Conservation (phyloP, 176 grass and related monocot species). For the Triticum dicoccoides region DNA sequence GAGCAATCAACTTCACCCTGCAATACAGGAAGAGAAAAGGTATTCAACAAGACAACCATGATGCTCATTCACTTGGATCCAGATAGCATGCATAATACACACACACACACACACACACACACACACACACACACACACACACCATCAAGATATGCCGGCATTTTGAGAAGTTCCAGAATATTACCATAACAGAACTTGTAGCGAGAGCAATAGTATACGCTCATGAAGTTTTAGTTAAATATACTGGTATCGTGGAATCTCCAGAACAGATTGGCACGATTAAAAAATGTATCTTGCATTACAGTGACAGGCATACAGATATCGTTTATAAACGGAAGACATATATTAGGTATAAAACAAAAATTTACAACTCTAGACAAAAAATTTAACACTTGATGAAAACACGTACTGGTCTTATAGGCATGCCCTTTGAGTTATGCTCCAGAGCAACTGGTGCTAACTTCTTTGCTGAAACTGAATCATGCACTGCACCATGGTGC, state of each 20-base stretch:
- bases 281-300: neutral
- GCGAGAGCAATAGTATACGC: neutral
- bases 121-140: neutral
- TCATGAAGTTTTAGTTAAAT: constrained; percentile 1
- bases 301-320: neutral
- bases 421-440: constrained; percentile 81
- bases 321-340: constrained; percentile 11
- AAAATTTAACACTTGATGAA: constrained; percentile 23
- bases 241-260: constrained; percentile 12
- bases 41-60: constrained; percentile 2
- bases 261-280: constrained; percentile 10
- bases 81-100: neutral
- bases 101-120: neutral
- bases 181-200: neutral
- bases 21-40: constrained; percentile 30
- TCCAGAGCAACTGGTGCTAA: constrained; percentile 33
- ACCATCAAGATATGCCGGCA: constrained; percentile 1
- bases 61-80: constrained; percentile 2
- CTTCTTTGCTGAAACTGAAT: constrained; percentile 41
- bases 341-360: neutral
- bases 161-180: neutral
- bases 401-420: constrained; percentile 66
- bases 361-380: constrained; percentile 21
- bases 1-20: constrained; percentile 89
- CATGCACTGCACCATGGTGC: constrained; percentile 19